Base-by-base conservation (phyloP, 2,329 filamentous ascomycete genomes). In the Colletotrichum sp. region DNA sequence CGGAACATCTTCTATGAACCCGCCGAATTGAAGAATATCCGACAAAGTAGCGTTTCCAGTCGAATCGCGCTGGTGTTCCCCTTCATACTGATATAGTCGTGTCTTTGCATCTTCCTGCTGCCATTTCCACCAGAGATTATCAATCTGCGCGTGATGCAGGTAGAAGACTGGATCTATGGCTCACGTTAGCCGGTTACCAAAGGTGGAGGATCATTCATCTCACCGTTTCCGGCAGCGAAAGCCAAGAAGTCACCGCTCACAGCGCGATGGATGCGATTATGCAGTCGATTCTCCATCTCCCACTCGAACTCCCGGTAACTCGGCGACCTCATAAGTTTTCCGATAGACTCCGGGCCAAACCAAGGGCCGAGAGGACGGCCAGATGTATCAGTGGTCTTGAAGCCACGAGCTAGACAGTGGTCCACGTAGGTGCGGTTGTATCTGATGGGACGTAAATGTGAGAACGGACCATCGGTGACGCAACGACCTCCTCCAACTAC, bases 401-500 rank as follows among this genome's bases (percentile, higher is more conserved):
- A 67, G 7, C 64, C 64, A 10, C 64, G 28, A 9, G 64, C 24
- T 12, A 77, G 21, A 66, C 75, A 77, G 28, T 77, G 76, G 14
- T 28, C 24, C 7, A 43, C 16, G 26, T 52, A 56, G 6, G 52
- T 72, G 28, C 76, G 76, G 34, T 77, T 74, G 64, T 76, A 77
- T n/a, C 71, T n/a, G 12, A 74, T 48, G 21, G 76, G 74, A 12
- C 74, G 74, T 32, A 78, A 58, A 13, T 78, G 56, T 5, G 72
- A 52, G 64, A 78, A 78, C 9, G 77, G 77, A 3, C 73, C 71
- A 67, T 69, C 69, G 26, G 62, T 56, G 10, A 78, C 62, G 56
- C 38, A 48, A 48, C 38, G 38, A n/a, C 38, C 38, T 48, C 38
- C 38, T 48, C 38, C 18, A 12, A n/a, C 38, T 1, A 12, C 5